Percentiles rank a stretch among this genome's conserved stretches.
phyloP scores from a whole-genome alignment of 257 asterid species.

The Solanum sparsipilum region DNA sequence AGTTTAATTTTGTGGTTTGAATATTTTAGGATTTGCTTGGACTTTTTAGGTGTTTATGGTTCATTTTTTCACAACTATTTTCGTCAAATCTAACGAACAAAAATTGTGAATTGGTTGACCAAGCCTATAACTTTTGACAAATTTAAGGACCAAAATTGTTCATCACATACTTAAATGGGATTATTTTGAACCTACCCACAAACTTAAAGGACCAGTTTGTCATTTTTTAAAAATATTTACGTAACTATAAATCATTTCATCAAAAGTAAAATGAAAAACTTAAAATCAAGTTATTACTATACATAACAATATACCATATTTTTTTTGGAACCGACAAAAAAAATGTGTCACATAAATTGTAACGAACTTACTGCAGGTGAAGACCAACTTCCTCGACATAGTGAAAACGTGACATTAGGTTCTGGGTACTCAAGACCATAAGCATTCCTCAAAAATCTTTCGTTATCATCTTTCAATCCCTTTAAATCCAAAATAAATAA shows the following conservation, averaged over 20 bases:
- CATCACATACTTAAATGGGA: neutral
- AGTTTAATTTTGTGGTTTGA: neutral
- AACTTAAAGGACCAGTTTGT: neutral
- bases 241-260: neutral
- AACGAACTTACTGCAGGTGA: conserved; percentile 80
- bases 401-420: conserved; percentile 81
- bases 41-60: neutral
- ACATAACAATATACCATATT: neutral
- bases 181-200: neutral
- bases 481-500: conserved; percentile 5
- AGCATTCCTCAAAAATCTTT: conserved; percentile 56
- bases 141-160: neutral
- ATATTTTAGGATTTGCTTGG: neutral
- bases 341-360: neutral
- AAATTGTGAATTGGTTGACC: neutral
- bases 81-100: neutral
- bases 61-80: neutral
- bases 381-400: conserved; percentile 93
- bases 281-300: neutral
- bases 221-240: neutral
- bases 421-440: conserved; percentile 90
- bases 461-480: conserved; percentile 60
- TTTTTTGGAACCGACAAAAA: fast-evolving
- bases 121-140: neutral
- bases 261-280: neutral